Evolutionary conservation across 495 filamentous ascomycete genomes (phyloP), one percentile per base, ranked within the genome.

Genomic region (Recurvomyces mirabilis): DNA sequence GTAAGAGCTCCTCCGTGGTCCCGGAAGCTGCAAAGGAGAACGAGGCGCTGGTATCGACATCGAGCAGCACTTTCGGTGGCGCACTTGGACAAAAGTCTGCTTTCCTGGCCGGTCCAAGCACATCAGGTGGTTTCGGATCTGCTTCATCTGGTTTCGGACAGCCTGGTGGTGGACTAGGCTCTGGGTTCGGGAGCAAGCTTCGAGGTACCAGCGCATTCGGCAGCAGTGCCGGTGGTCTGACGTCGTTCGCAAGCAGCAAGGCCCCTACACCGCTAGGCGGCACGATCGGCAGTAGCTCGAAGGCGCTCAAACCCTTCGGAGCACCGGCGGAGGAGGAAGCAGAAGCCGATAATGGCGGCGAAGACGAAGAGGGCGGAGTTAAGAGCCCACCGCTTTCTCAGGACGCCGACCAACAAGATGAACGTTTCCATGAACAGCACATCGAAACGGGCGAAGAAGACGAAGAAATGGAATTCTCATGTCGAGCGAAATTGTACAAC

Each of bases 361-460:
- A 67, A 15, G 66, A 68, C 15, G 71, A 71, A 46, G 68, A 65
- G 51, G 65, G 41, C 9, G 46, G 51, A 10, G 17, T 43, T 10
- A 52, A 65, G 45, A 65, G 66, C 18, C 49, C 45, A 31, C 13
- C 15, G 23, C 56, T 52, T 43, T 47, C 43, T 15, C 54, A 62
- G 47, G 64, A 65, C 28, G 72, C 72, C 52, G 68, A 65, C 67
- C 72, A 62, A 65, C 64, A 70, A 10, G 84, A 89, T 38, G 77
- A 82, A 56, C 75, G 84, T 52, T 70, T 75, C 36, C 78, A 73
- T 49, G 67, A 75, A 48, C 76, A 83, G 43, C 73, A 77, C 58
- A 82, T 87, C 26, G 81, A 91, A 54, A 81, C 81, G 24, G 81
- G 79, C 29, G 87, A 94, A 54, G 79, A 79, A 54, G 66, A 69